Percentiles rank a stretch among this genome's conserved stretches.
These are phyloP conservation scores for Berkeleyomyces rouxiae DNA, from an alignment of 2,329 filamentous ascomycete species.

Conservation along the genomic window DNA sequence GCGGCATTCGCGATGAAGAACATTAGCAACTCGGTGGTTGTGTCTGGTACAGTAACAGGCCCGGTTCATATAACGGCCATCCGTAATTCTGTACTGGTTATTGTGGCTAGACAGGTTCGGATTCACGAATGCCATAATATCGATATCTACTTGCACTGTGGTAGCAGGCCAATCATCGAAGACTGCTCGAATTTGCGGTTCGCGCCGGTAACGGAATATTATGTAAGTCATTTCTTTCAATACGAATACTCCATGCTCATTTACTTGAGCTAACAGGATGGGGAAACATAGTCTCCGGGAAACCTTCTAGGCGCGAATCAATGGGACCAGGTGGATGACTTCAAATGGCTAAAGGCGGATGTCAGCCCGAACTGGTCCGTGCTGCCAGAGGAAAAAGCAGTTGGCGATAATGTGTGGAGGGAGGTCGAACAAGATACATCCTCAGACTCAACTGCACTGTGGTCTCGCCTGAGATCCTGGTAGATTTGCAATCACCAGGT, in stretches of 20 bases:
- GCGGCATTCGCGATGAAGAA: constrained; percentile 51
- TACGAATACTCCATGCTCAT: background rate
- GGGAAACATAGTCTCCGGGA: background rate
- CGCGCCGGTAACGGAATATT: constrained; percentile 51
- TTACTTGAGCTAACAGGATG: constrained; percentile 2
- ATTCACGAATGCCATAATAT: constrained; percentile 78
- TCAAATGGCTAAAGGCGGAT: constrained; percentile 85
- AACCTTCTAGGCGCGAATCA: constrained; percentile 35
- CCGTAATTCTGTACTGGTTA: constrained; percentile 55
- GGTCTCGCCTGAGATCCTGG: background rate
- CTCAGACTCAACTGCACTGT: background rate
- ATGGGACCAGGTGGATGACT: constrained; percentile 89
- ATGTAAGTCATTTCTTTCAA: constrained; percentile 31
- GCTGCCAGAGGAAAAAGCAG: constrained; percentile 40
- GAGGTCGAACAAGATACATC: constrained; percentile 41
- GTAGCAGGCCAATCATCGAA: constrained; percentile 84
- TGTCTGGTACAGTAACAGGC: constrained; percentile 64
- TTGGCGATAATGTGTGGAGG: constrained; percentile 51
- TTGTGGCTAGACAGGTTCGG: constrained; percentile 71
- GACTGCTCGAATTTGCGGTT: constrained; percentile 68
- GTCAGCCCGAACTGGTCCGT: constrained; percentile 78
- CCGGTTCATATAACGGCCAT: constrained; percentile 70
- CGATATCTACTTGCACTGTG: constrained; percentile 67
- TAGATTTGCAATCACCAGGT: background rate
- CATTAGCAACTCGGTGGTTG: constrained; percentile 52